Evolutionary conservation across 2,329 filamentous ascomycete species (phyloP), one percentile per base, ranked within the genome.

Genomic region (Aureobasidium leucospermi): DNA sequence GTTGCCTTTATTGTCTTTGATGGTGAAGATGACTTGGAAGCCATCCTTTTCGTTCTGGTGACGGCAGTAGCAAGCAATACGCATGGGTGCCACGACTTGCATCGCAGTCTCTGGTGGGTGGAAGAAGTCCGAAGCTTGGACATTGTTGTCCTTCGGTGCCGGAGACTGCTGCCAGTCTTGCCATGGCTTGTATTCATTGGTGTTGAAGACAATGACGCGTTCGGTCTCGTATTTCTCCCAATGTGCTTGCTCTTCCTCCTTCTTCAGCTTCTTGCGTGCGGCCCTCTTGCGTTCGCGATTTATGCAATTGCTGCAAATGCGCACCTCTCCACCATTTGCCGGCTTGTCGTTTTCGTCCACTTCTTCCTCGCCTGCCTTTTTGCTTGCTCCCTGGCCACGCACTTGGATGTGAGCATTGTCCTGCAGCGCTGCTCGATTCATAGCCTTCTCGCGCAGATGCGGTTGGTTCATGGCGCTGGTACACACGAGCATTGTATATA

Each of bases 61-160:
- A 19, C 93, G 85, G 74, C 93, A 97, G 74, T 97, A 99, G 72
- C 93, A 99, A 28, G 92, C 90, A 67, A 99, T 96, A 9, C 93
- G 87, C 92, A 97, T 96, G 0, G 90, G 91, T 2, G 90, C 85
- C 65, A 92, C 87, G 23, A 96, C 85, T 68, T 90, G 87, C 77
- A 90, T 85, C 6, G 87, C 83, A 53, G 84, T 85, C 48, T 79
- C 78, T 46, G 78, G 76, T 28, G 70, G 69, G 3, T 63, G 58
- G 56, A 72, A 72, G 31, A 46, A 48, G 49, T 65, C 65, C 58
- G 47, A 58, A 41, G 65, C 42, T 32, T 41, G 60, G 34, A 62
- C 57, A 29, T 58, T 63, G 29, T 60, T 65, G 39, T 68, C 67
- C 58, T 66, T 65, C 47, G 63, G 73, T 77, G 63, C 69, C 73